These are phyloP conservation scores for Metarhizium guizhouense DNA, from an alignment of 2,329 filamentous ascomycete genomes.

Conservation along the genomic window DNA sequence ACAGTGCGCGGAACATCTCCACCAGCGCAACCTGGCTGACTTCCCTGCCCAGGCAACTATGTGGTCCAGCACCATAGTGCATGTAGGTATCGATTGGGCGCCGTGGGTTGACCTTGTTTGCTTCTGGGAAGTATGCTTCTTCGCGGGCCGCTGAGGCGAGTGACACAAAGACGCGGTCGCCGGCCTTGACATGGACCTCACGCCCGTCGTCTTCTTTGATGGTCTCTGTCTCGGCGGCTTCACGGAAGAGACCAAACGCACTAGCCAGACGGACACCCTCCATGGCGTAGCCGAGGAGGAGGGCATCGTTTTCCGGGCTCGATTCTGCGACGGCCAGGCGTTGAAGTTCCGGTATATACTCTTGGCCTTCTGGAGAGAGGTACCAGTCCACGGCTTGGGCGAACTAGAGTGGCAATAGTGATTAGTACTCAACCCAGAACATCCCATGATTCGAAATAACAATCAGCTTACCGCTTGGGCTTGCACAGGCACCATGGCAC, in stretches of 20 bases:
- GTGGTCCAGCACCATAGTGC: constrained; percentile 53
- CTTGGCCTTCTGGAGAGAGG: constrained; percentile 45
- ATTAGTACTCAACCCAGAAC: background rate
- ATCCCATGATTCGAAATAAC: background rate
- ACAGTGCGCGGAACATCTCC: constrained; percentile 59
- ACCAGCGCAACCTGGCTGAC: constrained; percentile 53
- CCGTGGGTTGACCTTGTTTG: constrained; percentile 50
- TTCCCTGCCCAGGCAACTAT: constrained; percentile 53
- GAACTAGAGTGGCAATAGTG: constrained; percentile 36
- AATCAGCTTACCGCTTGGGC: constrained; percentile 47
- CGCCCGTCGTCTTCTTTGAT: constrained; percentile 43
- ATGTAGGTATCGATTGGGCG: constrained; percentile 58
- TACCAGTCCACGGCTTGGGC: constrained; percentile 68
- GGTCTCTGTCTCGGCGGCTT: constrained; percentile 36
- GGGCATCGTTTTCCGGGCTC: constrained; percentile 48
- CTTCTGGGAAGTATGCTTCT: constrained; percentile 49
- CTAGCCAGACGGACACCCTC: constrained; percentile 64
- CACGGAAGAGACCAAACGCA: constrained; percentile 51
- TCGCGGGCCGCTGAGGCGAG: constrained; percentile 51
- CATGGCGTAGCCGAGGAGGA: constrained; percentile 60
- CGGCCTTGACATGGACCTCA: constrained; percentile 40
- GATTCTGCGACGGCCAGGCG: constrained; percentile 46
- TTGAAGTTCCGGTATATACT: constrained; percentile 52
- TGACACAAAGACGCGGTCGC: constrained; percentile 54
- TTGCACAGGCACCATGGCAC: constrained; percentile 61